Evolutionary conservation across 176 grass and related monocot species (phyloP).

Genomic region (Zizania latifolia): DNA sequence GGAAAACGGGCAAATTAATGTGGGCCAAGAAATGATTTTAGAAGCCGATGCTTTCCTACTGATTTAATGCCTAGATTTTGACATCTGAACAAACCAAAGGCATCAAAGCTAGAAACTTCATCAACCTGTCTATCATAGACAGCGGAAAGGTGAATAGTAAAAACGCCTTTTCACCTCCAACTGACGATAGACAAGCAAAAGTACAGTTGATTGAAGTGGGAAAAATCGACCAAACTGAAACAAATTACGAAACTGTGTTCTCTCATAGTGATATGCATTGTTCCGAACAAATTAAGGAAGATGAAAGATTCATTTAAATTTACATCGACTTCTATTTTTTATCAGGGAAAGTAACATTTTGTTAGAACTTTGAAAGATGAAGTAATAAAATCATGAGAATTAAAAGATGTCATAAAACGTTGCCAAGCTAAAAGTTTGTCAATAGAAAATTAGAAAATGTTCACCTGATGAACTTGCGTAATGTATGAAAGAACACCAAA

Average conservation of each 20-base stretch:
- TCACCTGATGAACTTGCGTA: neutral
- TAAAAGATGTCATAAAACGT: neutral
- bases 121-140: neutral
- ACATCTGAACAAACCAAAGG: slow-evolving; percentile 33
- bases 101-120: neutral
- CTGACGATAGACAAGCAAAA: neutral
- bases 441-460: neutral
- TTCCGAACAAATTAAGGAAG: neutral
- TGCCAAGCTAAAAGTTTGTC: neutral
- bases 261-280: neutral
- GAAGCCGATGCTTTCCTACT: slow-evolving; percentile 13
- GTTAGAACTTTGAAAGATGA: neutral
- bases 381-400: neutral
- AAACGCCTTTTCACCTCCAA: neutral
- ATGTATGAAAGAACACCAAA: neutral
- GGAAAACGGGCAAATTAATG: neutral
- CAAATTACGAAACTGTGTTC: neutral
- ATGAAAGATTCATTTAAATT: neutral
- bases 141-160: neutral
- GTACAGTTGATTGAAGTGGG: too few species aligned
- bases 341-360: neutral
- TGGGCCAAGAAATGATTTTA: neutral
- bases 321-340: too few species aligned
- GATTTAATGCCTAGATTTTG: slow-evolving; percentile 13
- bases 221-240: neutral